A percentile compares a stretch with the other conserved stretches of the same genome.
These are phyloP conservation scores for Pelargonium exstipulatum DNA, from an alignment of 441 rosid genomes.

Conservation along the genomic window DNA sequence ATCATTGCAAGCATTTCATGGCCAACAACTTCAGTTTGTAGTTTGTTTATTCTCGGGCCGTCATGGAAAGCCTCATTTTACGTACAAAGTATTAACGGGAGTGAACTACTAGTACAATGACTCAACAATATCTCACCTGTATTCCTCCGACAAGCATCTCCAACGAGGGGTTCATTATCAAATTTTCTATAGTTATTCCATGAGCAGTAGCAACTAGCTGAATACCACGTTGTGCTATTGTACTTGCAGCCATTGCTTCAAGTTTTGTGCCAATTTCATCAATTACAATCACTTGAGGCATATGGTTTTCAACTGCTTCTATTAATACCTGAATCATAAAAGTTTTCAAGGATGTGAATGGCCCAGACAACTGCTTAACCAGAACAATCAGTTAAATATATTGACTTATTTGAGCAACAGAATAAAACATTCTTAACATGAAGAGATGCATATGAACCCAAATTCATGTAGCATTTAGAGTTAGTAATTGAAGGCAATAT, in stretches of 20 bases:
- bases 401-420: neutral
- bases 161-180: slow-evolving; percentile 83
- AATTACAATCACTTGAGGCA: slow-evolving; percentile 92
- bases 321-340: slow-evolving; percentile 52
- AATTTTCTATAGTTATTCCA: slow-evolving; percentile 76
- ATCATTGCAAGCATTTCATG: neutral
- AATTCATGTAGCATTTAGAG: neutral
- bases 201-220: slow-evolving; percentile 94
- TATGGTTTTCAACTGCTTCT: slow-evolving; percentile 92
- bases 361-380: neutral
- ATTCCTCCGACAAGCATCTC: slow-evolving; percentile 91
- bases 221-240: slow-evolving; percentile 93
- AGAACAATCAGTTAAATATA: neutral
- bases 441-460: neutral
- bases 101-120: neutral
- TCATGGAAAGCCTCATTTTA: neutral
- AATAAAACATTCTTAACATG: neutral
- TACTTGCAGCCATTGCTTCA: slow-evolving; percentile 90
- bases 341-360: slow-evolving; percentile 13
- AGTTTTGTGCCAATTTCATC: slow-evolving; percentile 97
- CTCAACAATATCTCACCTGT: slow-evolving; percentile 41
- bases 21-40: too few species aligned
- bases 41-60: too few species aligned
- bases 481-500: neutral
- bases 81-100: slow-evolving; percentile 1